Base-by-base conservation (phyloP, 192 early-diverging fungal species). In the Podila verticillata region DNA sequence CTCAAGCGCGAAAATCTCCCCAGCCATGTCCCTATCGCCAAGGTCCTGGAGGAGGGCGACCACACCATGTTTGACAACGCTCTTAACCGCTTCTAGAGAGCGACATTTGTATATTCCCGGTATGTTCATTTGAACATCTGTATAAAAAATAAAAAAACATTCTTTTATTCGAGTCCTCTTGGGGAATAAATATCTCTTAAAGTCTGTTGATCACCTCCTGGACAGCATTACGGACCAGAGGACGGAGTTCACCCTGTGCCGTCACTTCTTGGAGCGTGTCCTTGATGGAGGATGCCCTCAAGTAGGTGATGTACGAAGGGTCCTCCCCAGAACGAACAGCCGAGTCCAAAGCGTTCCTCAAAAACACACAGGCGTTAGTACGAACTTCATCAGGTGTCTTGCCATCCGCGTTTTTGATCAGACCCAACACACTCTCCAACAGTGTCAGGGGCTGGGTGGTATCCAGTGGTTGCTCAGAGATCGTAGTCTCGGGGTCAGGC, bases 11-110 rank as follows among this genome's bases (percentile, higher is more conserved):
- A 84, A 39, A 63, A 70, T 28, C 83, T 87, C 31, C 85, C 92
- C 17, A 24, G 77, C 26, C 84, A 74, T 10, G 71, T 90, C 5
- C 90, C 89, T 48, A 86, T 94, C 49, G 85, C 89, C 22, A 87
- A 89, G n/a, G 66, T 95, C 2, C 13, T 93, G 13, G 92, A 95
- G 74, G 94, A 93, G 13, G 87, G 81, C 48, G 93, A 95, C 67
- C 85, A 89, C 72, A 85, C 87, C 56, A 59, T 84, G 57, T 88
- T 91, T 65, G 82, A 87, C 57, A 75, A 81, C 22, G 72, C 72
- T 13, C 47, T 75, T 58, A 69, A 75, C 74, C 74, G 74, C 34
- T 75, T 75, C 32, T 75, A 75, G 65, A 12, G 20, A 63, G 34
- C 48, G 9, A 54, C 51, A 7, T 7, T 26, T 54, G 24, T 54